Conservation (phyloP, 129 eudicot genomes). For the Erigeron canadensis region DNA sequence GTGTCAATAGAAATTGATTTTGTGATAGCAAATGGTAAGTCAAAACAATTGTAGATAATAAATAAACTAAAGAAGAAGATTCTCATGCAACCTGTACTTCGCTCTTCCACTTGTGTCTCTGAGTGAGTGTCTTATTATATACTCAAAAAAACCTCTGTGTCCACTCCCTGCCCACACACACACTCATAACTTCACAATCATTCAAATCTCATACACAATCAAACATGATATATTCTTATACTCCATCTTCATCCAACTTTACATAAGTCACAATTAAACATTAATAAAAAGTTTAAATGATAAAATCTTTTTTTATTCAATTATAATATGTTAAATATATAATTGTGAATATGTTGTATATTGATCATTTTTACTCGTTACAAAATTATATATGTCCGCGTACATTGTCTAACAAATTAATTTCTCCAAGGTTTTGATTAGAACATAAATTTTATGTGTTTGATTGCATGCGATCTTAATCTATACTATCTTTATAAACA, state of each 20-base stretch:
- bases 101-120: constrained; percentile 26
- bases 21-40: constrained; percentile 24
- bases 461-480: too few relatives aligned
- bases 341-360: too few relatives aligned
- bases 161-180: constrained; percentile 28
- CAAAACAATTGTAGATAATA: background rate
- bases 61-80: constrained; percentile 29
- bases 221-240: background rate
- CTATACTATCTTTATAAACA: too few relatives aligned
- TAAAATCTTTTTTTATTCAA: too few relatives aligned
- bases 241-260: constrained; percentile 12
- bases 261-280: too few relatives aligned
- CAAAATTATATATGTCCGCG: too few relatives aligned
- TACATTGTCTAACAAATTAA: too few relatives aligned
- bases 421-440: too few relatives aligned
- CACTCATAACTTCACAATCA: constrained; percentile 17
- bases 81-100: constrained; percentile 32
- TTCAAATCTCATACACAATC: constrained; percentile 19
- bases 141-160: constrained; percentile 10
- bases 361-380: too few relatives aligned
- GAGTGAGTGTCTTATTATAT: constrained; percentile 13
- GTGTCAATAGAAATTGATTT: constrained; percentile 11
- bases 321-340: too few relatives aligned
- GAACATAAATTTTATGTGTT: too few relatives aligned
- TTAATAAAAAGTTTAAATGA: too few relatives aligned